Evolutionary conservation across 345 rosid genomes (phyloP).

Genomic region (Dipteronia sinensis): DNA sequence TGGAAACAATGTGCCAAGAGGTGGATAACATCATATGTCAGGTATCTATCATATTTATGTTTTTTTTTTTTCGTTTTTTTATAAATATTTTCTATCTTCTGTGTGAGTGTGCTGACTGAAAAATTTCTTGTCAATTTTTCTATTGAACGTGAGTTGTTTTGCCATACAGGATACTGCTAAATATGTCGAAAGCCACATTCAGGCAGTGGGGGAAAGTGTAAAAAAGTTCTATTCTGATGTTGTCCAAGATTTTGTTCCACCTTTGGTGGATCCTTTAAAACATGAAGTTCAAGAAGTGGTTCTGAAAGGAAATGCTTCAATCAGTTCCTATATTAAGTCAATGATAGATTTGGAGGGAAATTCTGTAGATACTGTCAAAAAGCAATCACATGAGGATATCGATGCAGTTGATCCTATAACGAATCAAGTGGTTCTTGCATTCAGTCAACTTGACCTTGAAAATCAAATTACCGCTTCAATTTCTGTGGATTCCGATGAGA

Average conservation of each 20-base stretch:
- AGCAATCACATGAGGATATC: constrained; percentile 20
- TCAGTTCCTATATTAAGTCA: constrained; percentile 18
- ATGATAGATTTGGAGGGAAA: constrained; percentile 22
- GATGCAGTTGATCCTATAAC: constrained; percentile 10
- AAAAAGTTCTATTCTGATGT: constrained; percentile 46
- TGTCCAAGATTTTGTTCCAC: constrained; percentile 34
- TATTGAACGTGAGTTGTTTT: constrained; percentile 18
- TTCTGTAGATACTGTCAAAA: constrained; percentile 11
- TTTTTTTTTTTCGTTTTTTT: not conserved
- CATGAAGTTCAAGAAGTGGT: constrained; percentile 32
- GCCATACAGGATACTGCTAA: constrained; percentile 43
- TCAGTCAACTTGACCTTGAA: constrained; percentile 4
- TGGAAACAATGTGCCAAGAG: constrained; percentile 64
- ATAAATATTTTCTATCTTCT: not conserved
- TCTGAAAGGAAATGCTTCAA: constrained; percentile 19
- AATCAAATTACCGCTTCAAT: not conserved
- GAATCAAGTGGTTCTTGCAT: constrained; percentile 15
- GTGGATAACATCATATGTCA: constrained; percentile 60
- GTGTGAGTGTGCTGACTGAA: not conserved
- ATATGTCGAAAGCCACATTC: constrained; percentile 48
- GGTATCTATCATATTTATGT: constrained; percentile 38
- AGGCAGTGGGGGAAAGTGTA: constrained; percentile 39
- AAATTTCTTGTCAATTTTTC: not conserved
- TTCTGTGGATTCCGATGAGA: constrained; percentile 21
- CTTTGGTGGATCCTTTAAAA: constrained; percentile 31